These are phyloP conservation scores for Pichia insulana DNA, from an alignment of 805 yeast species.

Conservation along the genomic window DNA sequence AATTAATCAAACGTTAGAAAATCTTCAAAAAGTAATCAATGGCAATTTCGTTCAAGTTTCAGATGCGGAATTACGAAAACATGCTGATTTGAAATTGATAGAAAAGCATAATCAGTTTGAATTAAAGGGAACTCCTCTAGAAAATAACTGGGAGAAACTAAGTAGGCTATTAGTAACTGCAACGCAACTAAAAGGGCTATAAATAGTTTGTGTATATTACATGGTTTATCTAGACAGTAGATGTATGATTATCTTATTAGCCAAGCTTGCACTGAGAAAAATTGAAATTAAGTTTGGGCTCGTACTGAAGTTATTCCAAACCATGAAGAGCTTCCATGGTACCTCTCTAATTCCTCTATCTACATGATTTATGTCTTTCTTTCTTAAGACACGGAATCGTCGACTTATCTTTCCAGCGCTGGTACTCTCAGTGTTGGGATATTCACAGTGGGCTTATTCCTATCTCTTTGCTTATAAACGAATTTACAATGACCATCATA, in stretches of 20 bases:
- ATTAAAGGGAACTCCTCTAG: slow-evolving; percentile 7
- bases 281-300: no score
- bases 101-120: slow-evolving; percentile 22
- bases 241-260: no score
- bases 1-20: slow-evolving; percentile 8
- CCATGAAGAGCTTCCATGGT: no score
- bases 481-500: slow-evolving; percentile 38
- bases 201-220: neutral
- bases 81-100: slow-evolving; percentile 26
- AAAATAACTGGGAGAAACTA: slow-evolving; percentile 14
- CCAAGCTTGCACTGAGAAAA: no score
- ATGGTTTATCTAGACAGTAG: neutral
- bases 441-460: slow-evolving; percentile 22
- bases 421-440: slow-evolving; percentile 18
- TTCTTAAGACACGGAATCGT: neutral
- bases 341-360: neutral
- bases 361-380: neutral
- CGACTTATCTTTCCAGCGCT: slow-evolving; percentile 11
- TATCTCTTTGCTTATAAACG: slow-evolving; percentile 22
- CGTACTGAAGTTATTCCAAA: no score
- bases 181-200: slow-evolving; percentile 25
- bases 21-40: slow-evolving; percentile 19
- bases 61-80: slow-evolving; percentile 25
- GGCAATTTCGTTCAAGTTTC: slow-evolving; percentile 30
- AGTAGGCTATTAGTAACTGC: slow-evolving; percentile 19